A percentile compares a stretch with the other conserved stretches of the same genome.
Conservation (phyloP, 495 filamentous ascomycete species). For the Sporormia fimetaria region DNA sequence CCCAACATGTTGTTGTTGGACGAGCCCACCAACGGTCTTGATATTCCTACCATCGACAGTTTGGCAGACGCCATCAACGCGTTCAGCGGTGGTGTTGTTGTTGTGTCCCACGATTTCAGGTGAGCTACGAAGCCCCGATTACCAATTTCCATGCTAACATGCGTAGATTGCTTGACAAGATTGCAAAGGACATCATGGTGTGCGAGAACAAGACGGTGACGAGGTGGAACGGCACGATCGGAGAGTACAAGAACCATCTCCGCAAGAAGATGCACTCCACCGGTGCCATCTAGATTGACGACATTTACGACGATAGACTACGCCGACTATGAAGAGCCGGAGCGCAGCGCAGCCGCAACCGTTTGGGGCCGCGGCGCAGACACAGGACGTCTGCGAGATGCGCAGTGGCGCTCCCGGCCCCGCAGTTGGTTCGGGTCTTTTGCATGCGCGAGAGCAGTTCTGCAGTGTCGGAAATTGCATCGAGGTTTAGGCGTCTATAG, state of each 20-base stretch:
- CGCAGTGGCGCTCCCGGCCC: no score
- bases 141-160: conserved; percentile 18
- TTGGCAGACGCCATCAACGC: conserved; percentile 96
- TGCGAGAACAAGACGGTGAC: conserved; percentile 92
- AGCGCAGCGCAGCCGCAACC: no score
- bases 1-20: conserved; percentile 98
- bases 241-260: conserved; percentile 93
- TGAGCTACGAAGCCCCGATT: conserved; percentile 34
- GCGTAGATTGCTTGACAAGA: conserved; percentile 86
- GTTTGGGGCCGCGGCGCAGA: no score
- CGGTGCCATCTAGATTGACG: conserved; percentile 54
- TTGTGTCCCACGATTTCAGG: conserved; percentile 98
- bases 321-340: no score
- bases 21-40: conserved; percentile 97
- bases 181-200: conserved; percentile 98
- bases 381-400: no score
- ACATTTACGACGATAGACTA: no score
- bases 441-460: no score
- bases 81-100: conserved; percentile 91
- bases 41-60: conserved; percentile 98
- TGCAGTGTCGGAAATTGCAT: no score
- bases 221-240: conserved; percentile 80
- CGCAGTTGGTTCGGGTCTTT: no score
- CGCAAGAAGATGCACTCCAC: conserved; percentile 87
- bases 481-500: no score